Evolutionary conservation across 2,329 filamentous ascomycete genomes (phyloP).

Genomic region (Fusarium armeniacum): DNA sequence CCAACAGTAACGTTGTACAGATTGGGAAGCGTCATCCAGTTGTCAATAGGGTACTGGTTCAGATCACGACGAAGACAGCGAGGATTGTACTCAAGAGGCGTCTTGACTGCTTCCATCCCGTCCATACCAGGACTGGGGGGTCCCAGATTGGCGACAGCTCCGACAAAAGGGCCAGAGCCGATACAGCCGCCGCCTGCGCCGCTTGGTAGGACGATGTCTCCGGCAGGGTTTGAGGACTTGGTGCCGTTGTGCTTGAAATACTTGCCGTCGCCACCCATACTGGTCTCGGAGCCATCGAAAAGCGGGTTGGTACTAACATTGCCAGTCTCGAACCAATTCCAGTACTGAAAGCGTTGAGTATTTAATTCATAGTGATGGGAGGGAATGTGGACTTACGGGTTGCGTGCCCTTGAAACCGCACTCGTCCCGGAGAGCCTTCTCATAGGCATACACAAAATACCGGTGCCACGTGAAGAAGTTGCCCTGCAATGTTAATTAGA

Average conservation of each 20-base stretch:
- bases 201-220: neutral
- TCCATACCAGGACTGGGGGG: neutral
- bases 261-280: constrained; percentile 21
- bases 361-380: rapidly evolving
- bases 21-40: constrained; percentile 14
- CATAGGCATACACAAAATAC: constrained; percentile 9
- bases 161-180: neutral
- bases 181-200: constrained; percentile 10
- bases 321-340: constrained; percentile 26
- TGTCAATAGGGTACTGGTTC: neutral
- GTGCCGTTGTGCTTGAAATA: constrained; percentile 19
- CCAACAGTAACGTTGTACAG: constrained; percentile 6
- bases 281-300: constrained; percentile 19
- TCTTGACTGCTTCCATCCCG: neutral
- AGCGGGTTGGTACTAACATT: constrained; percentile 3
- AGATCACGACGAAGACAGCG: constrained; percentile 17
- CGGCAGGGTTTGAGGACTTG: neutral
- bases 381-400: neutral
- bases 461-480: constrained; percentile 30
- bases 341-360: neutral
- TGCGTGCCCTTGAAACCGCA: constrained; percentile 21
- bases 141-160: constrained; percentile 8
- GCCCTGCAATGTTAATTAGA: neutral
- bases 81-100: constrained; percentile 10
- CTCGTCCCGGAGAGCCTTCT: constrained; percentile 19